Evolutionary conservation across 2,329 filamentous ascomycete species (phyloP).

Genomic region (Colletotrichum filicis): DNA sequence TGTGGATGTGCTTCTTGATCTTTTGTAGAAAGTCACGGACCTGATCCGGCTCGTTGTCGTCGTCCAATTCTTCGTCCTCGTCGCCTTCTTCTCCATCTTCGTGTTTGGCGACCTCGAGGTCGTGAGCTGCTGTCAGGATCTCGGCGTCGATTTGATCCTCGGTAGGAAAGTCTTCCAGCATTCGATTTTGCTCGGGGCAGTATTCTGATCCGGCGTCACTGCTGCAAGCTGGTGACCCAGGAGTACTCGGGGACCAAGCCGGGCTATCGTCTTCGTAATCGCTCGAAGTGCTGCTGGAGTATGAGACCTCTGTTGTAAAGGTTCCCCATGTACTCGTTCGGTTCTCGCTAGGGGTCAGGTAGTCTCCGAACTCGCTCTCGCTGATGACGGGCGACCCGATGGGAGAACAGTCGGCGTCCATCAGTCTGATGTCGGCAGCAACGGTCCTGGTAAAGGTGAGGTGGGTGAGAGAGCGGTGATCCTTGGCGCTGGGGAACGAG

Average conservation of each 20-base stretch:
- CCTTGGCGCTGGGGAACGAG: not conserved
- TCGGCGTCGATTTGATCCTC: not conserved
- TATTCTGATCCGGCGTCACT: not conserved
- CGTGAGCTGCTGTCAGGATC: not conserved
- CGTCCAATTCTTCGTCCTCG: not conserved
- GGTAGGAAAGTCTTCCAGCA: not conserved
- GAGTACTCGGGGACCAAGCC: not conserved
- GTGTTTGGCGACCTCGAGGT: not conserved
- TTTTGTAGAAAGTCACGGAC: constrained; percentile 34
- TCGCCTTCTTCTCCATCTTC: not conserved
- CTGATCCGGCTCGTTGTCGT: constrained; percentile 18
- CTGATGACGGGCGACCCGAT: not conserved
- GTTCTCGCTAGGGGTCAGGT: not conserved
- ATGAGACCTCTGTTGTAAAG: not conserved
- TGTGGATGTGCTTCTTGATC: constrained; percentile 39
- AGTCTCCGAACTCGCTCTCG: not conserved
- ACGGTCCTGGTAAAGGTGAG: not conserved
- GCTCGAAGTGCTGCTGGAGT: not conserved
- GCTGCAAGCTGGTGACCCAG: not conserved
- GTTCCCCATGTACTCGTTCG: not conserved
- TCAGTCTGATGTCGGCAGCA: not conserved
- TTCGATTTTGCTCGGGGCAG: not conserved
- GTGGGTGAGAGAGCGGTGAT: not conserved
- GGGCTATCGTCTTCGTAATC: not conserved
- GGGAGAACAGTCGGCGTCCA: not conserved